These are phyloP conservation scores for Backusella parvicylindrica DNA, from an alignment of 192 early-diverging fungal genomes.

Conservation along the genomic window DNA sequence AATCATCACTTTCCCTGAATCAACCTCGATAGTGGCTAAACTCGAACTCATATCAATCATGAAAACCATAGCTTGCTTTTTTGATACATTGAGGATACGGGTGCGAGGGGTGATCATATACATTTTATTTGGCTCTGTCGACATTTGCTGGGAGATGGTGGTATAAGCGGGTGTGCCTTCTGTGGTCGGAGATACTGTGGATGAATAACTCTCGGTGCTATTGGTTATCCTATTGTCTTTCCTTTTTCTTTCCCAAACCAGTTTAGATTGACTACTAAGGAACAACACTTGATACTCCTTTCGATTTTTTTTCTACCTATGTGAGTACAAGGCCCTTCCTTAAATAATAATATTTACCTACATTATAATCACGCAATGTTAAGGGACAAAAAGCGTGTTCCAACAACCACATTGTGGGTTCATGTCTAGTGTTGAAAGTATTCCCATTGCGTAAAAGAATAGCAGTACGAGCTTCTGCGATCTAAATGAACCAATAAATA, in stretches of 20 bases:
- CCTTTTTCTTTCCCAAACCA: conserved; percentile 9
- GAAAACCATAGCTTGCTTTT: conserved; percentile 61
- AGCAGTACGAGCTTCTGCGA: conserved; percentile 26
- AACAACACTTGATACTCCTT: not conserved
- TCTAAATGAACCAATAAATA: not conserved
- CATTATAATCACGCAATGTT: conserved; percentile 18
- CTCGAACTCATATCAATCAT: conserved; percentile 68
- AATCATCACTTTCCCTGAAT: conserved; percentile 39
- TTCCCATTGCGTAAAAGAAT: conserved; percentile 23
- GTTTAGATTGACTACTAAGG: not conserved
- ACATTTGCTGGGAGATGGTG: not conserved
- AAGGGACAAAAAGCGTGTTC: conserved; percentile 34
- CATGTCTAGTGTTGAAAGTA: conserved; percentile 20
- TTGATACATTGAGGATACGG: conserved; percentile 51
- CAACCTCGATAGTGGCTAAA: conserved; percentile 55
- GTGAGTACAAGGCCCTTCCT: not conserved
- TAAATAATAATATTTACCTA: not conserved
- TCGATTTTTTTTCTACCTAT: not conserved
- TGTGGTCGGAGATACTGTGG: not conserved
- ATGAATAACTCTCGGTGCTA: not conserved
- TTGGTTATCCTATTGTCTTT: conserved; percentile 3
- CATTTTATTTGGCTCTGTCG: not conserved
- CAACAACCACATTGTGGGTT: conserved; percentile 36
- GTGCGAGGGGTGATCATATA: conserved; percentile 67
- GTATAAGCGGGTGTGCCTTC: not conserved